These are phyloP conservation scores for Podila verticillata DNA, from an alignment of 192 early-diverging fungal species.

Conservation along the genomic window DNA sequence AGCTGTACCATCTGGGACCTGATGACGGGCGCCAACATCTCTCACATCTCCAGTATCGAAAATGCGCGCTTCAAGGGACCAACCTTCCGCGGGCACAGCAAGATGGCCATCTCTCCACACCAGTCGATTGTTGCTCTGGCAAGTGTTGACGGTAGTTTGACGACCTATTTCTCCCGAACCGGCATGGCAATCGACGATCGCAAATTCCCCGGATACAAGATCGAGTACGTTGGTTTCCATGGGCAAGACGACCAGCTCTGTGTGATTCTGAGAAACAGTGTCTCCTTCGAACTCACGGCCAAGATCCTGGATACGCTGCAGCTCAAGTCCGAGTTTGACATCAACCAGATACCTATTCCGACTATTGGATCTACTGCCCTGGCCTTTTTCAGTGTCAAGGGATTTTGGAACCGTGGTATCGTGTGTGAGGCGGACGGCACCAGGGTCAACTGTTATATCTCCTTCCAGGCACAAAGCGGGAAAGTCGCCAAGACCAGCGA, in stretches of 20 bases:
- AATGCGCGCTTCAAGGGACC: conserved; percentile 42
- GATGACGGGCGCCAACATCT: conserved; percentile 39
- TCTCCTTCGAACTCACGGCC: conserved; percentile 24
- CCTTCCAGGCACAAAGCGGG: conserved; percentile 20
- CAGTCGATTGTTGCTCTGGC: conserved; percentile 52
- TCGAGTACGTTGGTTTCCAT: conserved; percentile 40
- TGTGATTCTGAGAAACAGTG: conserved; percentile 32
- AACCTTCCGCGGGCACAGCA: conserved; percentile 44
- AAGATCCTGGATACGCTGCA: conserved; percentile 38
- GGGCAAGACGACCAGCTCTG: conserved; percentile 40
- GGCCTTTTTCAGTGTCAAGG: conserved; percentile 23
- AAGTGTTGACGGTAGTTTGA: conserved; percentile 46
- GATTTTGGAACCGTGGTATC: conserved; percentile 32
- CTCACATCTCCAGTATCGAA: conserved; percentile 49
- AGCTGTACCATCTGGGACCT: conserved; percentile 49
- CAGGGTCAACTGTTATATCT: conserved; percentile 38
- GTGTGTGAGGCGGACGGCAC: conserved; percentile 33
- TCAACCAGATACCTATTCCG: conserved; percentile 42
- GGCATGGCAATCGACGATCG: conserved; percentile 50
- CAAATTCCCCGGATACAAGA: conserved; percentile 42
- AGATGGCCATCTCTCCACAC: conserved; percentile 48
- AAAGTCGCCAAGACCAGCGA: conserved; percentile 22
- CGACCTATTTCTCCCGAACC: conserved; percentile 47
- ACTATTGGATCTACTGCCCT: conserved; percentile 28
- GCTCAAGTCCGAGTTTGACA: conserved; percentile 23